These are phyloP conservation scores for Salix suchowensis DNA, from an alignment of 345 rosid species.

Conservation along the genomic window DNA sequence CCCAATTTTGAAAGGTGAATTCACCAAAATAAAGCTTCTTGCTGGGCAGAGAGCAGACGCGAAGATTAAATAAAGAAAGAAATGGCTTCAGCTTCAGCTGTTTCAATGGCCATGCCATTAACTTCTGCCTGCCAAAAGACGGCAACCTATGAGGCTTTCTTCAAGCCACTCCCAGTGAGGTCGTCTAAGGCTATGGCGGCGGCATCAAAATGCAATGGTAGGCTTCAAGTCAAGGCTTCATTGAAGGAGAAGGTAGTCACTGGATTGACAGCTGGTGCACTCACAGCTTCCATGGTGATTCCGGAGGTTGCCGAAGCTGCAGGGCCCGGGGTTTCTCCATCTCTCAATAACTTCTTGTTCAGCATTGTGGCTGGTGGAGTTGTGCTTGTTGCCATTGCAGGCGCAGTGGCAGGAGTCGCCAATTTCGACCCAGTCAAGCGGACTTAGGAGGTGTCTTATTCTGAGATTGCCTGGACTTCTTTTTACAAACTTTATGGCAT, in stretches of 20 bases:
- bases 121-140: conserved; percentile 41
- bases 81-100: conserved; percentile 76
- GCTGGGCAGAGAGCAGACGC: neutral
- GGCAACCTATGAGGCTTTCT: conserved; percentile 35
- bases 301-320: conserved; percentile 83
- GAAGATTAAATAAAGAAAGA: neutral
- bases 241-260: conserved; percentile 70
- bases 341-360: conserved; percentile 90
- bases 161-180: conserved; percentile 58
- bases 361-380: conserved; percentile 78
- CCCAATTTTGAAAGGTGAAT: neutral
- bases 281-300: conserved; percentile 69
- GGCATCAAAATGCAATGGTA: conserved; percentile 24
- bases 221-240: conserved; percentile 47
- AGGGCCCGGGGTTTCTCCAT: conserved; percentile 57
- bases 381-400: conserved; percentile 51
- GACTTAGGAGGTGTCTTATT: conserved; percentile 27
- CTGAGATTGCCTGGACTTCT: conserved; percentile 8
- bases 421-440: conserved; percentile 81
- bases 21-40: neutral
- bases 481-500: neutral
- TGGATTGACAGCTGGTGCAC: conserved; percentile 71
- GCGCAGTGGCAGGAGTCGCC: conserved; percentile 72
- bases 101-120: conserved; percentile 63
- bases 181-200: conserved; percentile 31